Evolutionary conservation across 768 basidiomycete genomes (phyloP).

Genomic region (Rhodotorula diobovata): DNA sequence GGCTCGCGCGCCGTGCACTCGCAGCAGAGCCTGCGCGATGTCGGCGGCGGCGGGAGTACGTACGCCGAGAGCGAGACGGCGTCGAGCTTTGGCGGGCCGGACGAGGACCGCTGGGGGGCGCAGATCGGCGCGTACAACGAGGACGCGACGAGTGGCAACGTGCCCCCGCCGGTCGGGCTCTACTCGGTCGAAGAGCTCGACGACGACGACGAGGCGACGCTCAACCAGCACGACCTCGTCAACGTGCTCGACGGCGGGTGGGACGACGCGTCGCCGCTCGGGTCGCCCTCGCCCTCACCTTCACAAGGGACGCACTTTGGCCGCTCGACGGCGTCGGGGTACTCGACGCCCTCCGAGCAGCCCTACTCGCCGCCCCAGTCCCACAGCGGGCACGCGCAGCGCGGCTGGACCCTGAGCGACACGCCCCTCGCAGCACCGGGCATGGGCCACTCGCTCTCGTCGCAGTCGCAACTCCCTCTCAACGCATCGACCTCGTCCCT

Average conservation of each 20-base stretch:
- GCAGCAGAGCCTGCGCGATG: conserved; percentile 42
- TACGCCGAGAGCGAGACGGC: conserved; percentile 47
- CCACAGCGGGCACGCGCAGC: background rate
- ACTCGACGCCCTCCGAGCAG: conserved; percentile 30
- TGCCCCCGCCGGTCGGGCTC: conserved; percentile 28
- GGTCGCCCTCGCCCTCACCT: background rate
- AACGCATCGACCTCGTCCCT: background rate
- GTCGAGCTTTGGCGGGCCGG: conserved; percentile 56
- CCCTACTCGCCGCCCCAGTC: background rate
- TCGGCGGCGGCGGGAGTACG: conserved; percentile 58
- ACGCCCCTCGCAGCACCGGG: background rate
- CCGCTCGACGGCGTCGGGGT: conserved; percentile 12
- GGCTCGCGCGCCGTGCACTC: conserved; percentile 44
- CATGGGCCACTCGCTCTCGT: background rate
- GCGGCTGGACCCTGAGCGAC: conserved; percentile 5
- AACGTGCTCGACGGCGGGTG: conserved; percentile 35
- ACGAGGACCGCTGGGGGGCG: conserved; percentile 90
- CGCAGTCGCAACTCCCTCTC: background rate
- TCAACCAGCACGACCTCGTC: conserved; percentile 33
- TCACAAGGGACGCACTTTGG: background rate
- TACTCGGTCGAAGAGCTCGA: conserved; percentile 31
- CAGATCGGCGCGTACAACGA: conserved; percentile 58
- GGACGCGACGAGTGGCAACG: conserved; percentile 7
- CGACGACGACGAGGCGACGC: conserved; percentile 29
- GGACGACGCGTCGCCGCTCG: conserved; percentile 21